These are phyloP conservation scores for Apiotrichum mycotoxinovorans DNA, from an alignment of 1,284 basidiomycete genomes.

Conservation along the genomic window DNA sequence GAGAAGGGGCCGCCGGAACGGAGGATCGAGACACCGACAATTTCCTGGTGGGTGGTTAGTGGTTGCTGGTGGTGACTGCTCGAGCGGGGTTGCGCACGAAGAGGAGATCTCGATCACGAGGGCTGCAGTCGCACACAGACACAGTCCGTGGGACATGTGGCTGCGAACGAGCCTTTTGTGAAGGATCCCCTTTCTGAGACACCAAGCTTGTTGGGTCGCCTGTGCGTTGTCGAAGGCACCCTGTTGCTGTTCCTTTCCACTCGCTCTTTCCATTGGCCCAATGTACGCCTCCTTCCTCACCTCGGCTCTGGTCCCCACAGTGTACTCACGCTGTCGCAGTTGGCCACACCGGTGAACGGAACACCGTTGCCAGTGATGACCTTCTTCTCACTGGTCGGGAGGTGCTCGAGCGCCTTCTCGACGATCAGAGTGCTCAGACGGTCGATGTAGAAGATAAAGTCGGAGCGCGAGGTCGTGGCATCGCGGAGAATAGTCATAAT, in stretches of 20 bases:
- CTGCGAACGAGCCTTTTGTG: too few relatives aligned
- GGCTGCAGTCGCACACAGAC: too few relatives aligned
- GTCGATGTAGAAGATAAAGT: constrained; percentile 66
- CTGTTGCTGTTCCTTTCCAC: too few relatives aligned
- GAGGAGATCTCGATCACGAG: neutral
- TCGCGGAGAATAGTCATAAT: constrained; percentile 84
- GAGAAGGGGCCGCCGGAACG: constrained; percentile 76
- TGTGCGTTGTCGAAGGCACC: too few relatives aligned
- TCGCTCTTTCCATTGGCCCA: neutral
- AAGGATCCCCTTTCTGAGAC: too few relatives aligned
- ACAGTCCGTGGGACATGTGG: too few relatives aligned
- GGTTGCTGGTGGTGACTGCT: neutral
- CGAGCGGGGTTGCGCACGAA: neutral
- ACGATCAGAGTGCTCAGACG: constrained; percentile 78
- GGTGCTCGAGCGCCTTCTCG: constrained; percentile 74
- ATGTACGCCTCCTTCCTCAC: too few relatives aligned
- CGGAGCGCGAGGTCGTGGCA: constrained; percentile 64
- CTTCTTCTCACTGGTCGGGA: constrained; percentile 65
- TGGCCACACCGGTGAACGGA: constrained; percentile 59
- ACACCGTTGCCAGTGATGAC: constrained; percentile 68
- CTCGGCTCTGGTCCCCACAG: too few relatives aligned
- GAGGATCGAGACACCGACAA: constrained; percentile 46
- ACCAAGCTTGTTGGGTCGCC: too few relatives aligned
- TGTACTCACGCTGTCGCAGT: constrained; percentile 46
- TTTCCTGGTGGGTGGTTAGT: constrained; percentile 20